These are phyloP conservation scores for Sphaerobolus stellatus DNA, from an alignment of 1,284 basidiomycete species.

Conservation along the genomic window DNA sequence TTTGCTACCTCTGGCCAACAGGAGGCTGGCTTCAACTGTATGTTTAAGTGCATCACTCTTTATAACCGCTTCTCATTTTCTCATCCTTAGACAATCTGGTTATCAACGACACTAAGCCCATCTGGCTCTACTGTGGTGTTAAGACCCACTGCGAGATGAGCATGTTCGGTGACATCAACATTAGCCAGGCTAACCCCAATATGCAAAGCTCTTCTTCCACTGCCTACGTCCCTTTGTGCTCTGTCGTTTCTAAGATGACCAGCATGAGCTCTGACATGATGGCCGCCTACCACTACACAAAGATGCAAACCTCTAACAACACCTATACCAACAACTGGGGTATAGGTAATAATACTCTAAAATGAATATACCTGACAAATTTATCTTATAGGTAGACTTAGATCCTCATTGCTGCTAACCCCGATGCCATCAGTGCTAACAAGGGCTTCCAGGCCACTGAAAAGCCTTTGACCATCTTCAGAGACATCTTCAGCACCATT, in stretches of 20 bases:
- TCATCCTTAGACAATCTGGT: slow-evolving; percentile 52
- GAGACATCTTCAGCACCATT: slow-evolving; percentile 47
- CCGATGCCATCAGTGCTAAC: slow-evolving; percentile 50
- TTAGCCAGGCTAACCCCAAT: slow-evolving; percentile 44
- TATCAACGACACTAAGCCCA: slow-evolving; percentile 68
- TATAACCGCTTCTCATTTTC: background rate
- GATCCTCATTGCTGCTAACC: slow-evolving; percentile 60
- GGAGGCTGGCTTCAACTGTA: slow-evolving; percentile 55
- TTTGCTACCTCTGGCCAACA: slow-evolving; percentile 63
- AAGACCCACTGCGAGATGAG: slow-evolving; percentile 71
- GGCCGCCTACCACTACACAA: slow-evolving; percentile 53
- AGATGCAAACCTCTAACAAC: slow-evolving; percentile 48
- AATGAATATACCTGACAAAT: no score
- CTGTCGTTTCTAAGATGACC: slow-evolving; percentile 47
- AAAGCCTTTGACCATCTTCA: slow-evolving; percentile 55
- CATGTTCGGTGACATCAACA: slow-evolving; percentile 71
- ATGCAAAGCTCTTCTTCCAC: slow-evolving; percentile 29
- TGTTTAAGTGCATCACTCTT: background rate
- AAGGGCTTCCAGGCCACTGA: slow-evolving; percentile 49
- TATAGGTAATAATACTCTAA: slow-evolving; percentile 57
- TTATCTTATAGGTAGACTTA: slow-evolving; percentile 44
- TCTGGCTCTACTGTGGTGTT: slow-evolving; percentile 70
- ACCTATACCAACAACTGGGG: slow-evolving; percentile 59
- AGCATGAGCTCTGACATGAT: slow-evolving; percentile 49
- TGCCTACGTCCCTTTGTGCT: slow-evolving; percentile 31